Percentiles rank a stretch among this genome's conserved stretches.
phyloP scores from a whole-genome alignment of 805 yeast genomes.

The Schizosaccharomyces osmophilus region DNA sequence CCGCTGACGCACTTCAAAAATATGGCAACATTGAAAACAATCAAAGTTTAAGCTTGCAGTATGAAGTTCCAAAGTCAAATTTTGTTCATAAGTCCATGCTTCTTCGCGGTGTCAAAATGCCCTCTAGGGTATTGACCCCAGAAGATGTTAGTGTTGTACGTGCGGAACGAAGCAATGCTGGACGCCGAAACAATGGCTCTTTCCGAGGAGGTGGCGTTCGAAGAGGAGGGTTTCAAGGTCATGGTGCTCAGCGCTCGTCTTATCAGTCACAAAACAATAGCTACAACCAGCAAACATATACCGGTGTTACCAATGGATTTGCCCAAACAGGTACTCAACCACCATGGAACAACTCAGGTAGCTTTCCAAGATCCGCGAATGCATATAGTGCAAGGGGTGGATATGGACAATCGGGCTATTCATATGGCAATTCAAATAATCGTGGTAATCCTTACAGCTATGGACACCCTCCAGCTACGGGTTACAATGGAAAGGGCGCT shows the following conservation, averaged over 20 bases:
- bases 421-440: too few species aligned
- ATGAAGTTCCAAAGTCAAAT: constrained; percentile 33
- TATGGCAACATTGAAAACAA: constrained; percentile 19
- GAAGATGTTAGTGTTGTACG: constrained; percentile 43
- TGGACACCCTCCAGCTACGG: too few species aligned
- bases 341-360: neutral
- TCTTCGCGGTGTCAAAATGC: constrained; percentile 51
- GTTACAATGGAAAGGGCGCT: too few species aligned
- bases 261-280: neutral
- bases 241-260: constrained; percentile 1
- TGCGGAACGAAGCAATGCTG: neutral
- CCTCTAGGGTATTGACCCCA: constrained; percentile 31
- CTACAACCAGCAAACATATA: neutral
- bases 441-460: too few species aligned
- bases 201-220: constrained; percentile 11
- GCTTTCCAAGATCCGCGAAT: neutral
- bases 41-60: constrained; percentile 23
- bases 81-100: constrained; percentile 54
- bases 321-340: neutral
- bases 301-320: neutral
- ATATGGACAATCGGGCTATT: neutral
- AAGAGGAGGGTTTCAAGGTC: constrained; percentile 6
- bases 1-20: constrained; percentile 1
- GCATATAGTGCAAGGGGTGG: neutral
- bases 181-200: constrained; percentile 14